Percentiles rank a stretch among this genome's conserved stretches.
Evolutionary conservation across 768 basidiomycete genomes (phyloP).

Genomic region (Psilocybe subaeruginosa): DNA sequence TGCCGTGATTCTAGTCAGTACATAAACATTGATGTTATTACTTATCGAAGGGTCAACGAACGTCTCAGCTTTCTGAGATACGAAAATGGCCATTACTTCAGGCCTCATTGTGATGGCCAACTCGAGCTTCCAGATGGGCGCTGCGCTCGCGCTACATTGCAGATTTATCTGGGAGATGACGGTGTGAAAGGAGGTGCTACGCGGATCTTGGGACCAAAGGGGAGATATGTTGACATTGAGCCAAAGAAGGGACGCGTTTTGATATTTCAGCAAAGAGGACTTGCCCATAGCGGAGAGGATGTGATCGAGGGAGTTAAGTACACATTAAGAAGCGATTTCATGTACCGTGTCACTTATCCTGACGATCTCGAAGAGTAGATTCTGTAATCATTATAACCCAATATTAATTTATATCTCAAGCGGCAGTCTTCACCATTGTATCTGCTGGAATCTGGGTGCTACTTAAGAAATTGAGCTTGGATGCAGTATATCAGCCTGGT

Average conservation of each 20-base stretch:
- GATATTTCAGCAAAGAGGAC: constrained; percentile 45
- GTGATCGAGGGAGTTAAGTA: constrained; percentile 43
- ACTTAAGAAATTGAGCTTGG: too few relatives aligned
- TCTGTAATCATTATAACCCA: not conserved
- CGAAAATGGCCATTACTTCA: constrained; percentile 45
- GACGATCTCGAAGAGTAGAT: not conserved
- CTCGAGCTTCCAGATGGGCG: constrained; percentile 39
- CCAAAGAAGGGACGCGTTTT: constrained; percentile 45
- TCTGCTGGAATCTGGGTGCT: too few relatives aligned
- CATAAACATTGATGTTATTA: not conserved
- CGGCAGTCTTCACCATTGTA: too few relatives aligned
- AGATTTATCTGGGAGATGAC: constrained; percentile 46
- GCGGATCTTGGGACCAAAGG: constrained; percentile 34
- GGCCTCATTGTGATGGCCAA: constrained; percentile 40
- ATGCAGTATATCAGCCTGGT: too few relatives aligned
- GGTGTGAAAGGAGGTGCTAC: constrained; percentile 44
- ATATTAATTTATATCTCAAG: not conserved
- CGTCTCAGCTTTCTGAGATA: constrained; percentile 48
- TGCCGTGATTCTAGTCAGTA: too few relatives aligned
- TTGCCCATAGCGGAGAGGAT: constrained; percentile 46
- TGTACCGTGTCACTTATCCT: constrained; percentile 28
- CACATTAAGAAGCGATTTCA: constrained; percentile 43
- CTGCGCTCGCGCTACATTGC: constrained; percentile 43
- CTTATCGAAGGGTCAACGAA: constrained; percentile 34
- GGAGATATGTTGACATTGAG: constrained; percentile 39